These are phyloP conservation scores for Verticillium nubilum DNA, from an alignment of 2,329 filamentous ascomycete species.

Conservation along the genomic window DNA sequence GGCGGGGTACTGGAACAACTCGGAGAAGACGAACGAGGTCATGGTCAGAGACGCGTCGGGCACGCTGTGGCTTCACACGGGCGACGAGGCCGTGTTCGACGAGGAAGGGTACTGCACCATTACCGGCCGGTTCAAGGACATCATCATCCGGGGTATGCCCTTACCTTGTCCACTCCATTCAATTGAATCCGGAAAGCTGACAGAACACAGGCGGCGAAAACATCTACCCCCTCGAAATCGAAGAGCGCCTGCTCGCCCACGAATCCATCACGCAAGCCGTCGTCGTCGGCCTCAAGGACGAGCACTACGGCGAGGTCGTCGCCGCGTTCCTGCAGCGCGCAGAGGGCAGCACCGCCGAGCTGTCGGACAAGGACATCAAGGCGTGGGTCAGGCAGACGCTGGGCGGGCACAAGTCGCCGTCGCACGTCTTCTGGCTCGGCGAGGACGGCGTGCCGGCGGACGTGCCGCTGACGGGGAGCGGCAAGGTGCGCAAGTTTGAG, in stretches of 20 bases:
- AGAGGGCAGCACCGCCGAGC: slow-evolving; percentile 29
- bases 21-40: slow-evolving; percentile 63
- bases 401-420: slow-evolving; percentile 63
- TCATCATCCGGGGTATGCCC: slow-evolving; percentile 62
- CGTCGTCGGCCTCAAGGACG: slow-evolving; percentile 64
- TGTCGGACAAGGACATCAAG: slow-evolving; percentile 46
- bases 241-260: slow-evolving; percentile 65
- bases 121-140: slow-evolving; percentile 73
- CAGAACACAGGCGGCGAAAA: slow-evolving; percentile 60
- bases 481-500: slow-evolving; percentile 65
- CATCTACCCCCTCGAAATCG: slow-evolving; percentile 69
- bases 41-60: slow-evolving; percentile 49
- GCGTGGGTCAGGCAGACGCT: slow-evolving; percentile 58
- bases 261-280: slow-evolving; percentile 57
- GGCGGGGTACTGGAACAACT: slow-evolving; percentile 63
- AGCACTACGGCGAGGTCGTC: slow-evolving; percentile 70
- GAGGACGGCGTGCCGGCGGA: slow-evolving; percentile 47
- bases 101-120: slow-evolving; percentile 66
- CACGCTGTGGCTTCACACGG: slow-evolving; percentile 59
- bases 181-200: not conserved
- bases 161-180: not conserved
- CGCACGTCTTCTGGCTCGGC: slow-evolving; percentile 73
- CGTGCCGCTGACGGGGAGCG: slow-evolving; percentile 65
- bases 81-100: slow-evolving; percentile 65
- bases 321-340: slow-evolving; percentile 53